Conservation (phyloP, 306 rosid species). For the Senna tora region DNA sequence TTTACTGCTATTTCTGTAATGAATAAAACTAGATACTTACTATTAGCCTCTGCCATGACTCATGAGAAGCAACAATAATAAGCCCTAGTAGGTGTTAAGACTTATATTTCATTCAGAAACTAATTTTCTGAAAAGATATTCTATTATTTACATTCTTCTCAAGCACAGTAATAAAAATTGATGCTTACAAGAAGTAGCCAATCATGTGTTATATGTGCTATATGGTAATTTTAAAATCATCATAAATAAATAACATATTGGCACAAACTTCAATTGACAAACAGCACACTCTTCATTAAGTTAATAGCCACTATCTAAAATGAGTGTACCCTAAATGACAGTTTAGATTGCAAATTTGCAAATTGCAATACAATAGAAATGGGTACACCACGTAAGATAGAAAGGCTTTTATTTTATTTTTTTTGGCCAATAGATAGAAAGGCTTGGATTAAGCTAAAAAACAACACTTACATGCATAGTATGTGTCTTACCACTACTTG, state of each 20-base stretch:
- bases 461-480: constrained; percentile 93
- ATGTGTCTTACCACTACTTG: constrained; percentile 99
- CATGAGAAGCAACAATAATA: not conserved
- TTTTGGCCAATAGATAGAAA: constrained; percentile 21
- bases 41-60: constrained; percentile 5
- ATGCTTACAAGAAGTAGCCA: constrained; percentile 3
- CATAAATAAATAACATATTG: constrained; percentile 8
- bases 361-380: constrained; percentile 19
- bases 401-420: constrained; percentile 10
- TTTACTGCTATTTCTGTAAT: not conserved
- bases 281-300: not conserved
- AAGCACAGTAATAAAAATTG: not conserved
- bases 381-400: constrained; percentile 2
- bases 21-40: not conserved
- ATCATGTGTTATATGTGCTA: constrained; percentile 14
- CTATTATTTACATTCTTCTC: constrained; percentile 7
- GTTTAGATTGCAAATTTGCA: constrained; percentile 31
- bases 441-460: constrained; percentile 15
- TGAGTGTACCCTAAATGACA: constrained; percentile 3
- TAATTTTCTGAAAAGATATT: not conserved
- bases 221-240: constrained; percentile 3
- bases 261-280: too few species aligned
- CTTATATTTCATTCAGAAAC: constrained; percentile 8
- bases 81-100: constrained; percentile 14
- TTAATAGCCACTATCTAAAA: not conserved